Evolutionary conservation across 176 grass and related monocot genomes (phyloP).

Genomic region (Lolium perenne): DNA sequence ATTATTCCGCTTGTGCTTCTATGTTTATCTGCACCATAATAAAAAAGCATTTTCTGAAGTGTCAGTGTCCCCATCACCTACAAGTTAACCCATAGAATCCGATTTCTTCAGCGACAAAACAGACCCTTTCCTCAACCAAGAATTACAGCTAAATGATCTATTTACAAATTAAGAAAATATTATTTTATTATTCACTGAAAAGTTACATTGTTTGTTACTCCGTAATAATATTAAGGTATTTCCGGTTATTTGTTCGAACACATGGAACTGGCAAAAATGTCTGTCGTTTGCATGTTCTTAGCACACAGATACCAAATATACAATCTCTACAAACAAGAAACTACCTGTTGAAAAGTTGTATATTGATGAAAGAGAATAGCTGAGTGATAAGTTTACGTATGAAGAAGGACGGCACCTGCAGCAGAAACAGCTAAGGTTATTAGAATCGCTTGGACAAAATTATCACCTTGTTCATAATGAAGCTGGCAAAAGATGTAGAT

Average conservation of each 20-base stretch:
- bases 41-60: constrained; percentile 29
- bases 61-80: background rate
- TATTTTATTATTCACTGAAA: constrained; percentile 5
- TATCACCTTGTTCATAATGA: constrained; percentile 9
- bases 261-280: constrained; percentile 26
- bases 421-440: constrained; percentile 36
- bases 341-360: constrained; percentile 99
- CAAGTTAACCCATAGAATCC: constrained; percentile 12
- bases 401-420: constrained; percentile 94
- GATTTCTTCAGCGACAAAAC: constrained; percentile 6
- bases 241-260: background rate
- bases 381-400: constrained; percentile 96
- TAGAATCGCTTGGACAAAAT: constrained; percentile 22
- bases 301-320: constrained; percentile 8
- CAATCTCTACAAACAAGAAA: constrained; percentile 31
- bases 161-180: constrained; percentile 13
- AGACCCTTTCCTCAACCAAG: constrained; percentile 17
- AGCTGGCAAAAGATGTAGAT: constrained; percentile 4
- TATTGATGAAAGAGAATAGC: constrained; percentile 97
- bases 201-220: background rate
- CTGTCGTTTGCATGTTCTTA: background rate
- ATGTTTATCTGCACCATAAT: constrained; percentile 23
- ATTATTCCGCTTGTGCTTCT: background rate
- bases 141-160: constrained; percentile 12
- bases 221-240: background rate